Base-by-base conservation (phyloP, 2,329 filamentous ascomycete species). In the Thelonectria blattea region DNA sequence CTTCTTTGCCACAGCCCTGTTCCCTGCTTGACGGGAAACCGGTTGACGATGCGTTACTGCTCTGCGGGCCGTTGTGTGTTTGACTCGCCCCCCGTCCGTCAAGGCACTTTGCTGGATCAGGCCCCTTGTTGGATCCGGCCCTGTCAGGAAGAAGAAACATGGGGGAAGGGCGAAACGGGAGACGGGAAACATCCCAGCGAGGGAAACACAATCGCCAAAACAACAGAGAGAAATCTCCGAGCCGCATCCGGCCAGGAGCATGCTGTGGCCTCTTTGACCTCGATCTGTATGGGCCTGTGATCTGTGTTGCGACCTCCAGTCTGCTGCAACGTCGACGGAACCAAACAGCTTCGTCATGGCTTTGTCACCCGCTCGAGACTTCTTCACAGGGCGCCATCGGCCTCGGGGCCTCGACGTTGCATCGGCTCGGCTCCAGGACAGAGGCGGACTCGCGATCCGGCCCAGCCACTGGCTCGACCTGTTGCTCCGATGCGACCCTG, bases 171-270 rank as follows among this genome's bases (percentile, higher is more conserved):
- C 30, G 18, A 22, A 45, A 45, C 41, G 43, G 20, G 47, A 49
- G 14, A 45, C 37, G 22, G 54, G 62, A 59, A 60, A 64, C 60
- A 61, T 61, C 41, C 65, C 41, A 52, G 48, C 52, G 51, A 42
- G 41, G 61, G 61, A 56, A 48, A 53, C 50, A 67, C 39, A 39
- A 53, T 55, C 6, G 30, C 12, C 66, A 64, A 68, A 64, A 65
- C 59, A 59, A 56, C 54, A 15, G 34, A 14, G 54, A 39, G 68
- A 70, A 70, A 70, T 70, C 67, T 70, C 68, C 68, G 68, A 70
- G 59, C 54, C 64, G 67, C 66, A 66, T 65, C 61, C 57, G 63
- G 62, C 37, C 66, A 68, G 61, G 64, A 65, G 67, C 70, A 58
- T 50, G 50, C 50, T 47, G 42, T 39, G 60, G 60, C 54, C 58